Base-by-base conservation (phyloP, 2,329 filamentous ascomycete genomes). In the Neofusicoccum ribis region DNA sequence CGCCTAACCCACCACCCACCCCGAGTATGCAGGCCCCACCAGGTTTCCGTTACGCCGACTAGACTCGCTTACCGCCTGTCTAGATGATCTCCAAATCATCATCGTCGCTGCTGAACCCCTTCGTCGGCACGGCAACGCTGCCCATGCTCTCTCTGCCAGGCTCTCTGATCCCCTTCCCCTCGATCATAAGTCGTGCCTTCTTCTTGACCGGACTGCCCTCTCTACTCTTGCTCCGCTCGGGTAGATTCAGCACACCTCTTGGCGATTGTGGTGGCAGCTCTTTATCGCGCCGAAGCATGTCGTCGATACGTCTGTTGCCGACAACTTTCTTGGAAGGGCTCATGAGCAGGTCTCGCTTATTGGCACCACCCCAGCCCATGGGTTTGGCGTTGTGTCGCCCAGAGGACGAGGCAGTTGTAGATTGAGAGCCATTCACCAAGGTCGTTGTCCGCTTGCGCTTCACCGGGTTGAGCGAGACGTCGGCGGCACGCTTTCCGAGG, bases 81-180 rank as follows among this genome's bases (percentile, higher is more conserved):
- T 58, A 81, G 70, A 83, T 75, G 72, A 83, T 79, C 69, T 83
- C 81, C 75, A 83, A 73, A 65, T 80, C 81, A 69, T 82, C 81
- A 50, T 82, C 80, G 54, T 80, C 79, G 14, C 78, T 77, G 12
- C 51, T 62, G 15, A 60, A 23, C n/a, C 39, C 59, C 5, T 46
- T 65, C 20, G 36, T 60, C 43, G 31, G 6, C 1, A 76, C 70
- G 41, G 77, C 73, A 49, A 76, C 58, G 5, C 69, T 72, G 37
- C 78, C 73, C 63, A 79, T 68, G 68, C 80, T 82, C 54, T 84
- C 82, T 49, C 82, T 69, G 3, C 82, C 82, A 1, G 82, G 82
- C 70, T 81, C 79, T 36, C 82, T 73, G 47, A 84, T 81, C 4
- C 82, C 82, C 68, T 82, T 83, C 44, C 79, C 78, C 7, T 75